Percentiles rank a stretch among this genome's conserved stretches.
phyloP scores from a whole-genome alignment of 495 filamentous ascomycete genomes.

The Aspergillus indologenus region DNA sequence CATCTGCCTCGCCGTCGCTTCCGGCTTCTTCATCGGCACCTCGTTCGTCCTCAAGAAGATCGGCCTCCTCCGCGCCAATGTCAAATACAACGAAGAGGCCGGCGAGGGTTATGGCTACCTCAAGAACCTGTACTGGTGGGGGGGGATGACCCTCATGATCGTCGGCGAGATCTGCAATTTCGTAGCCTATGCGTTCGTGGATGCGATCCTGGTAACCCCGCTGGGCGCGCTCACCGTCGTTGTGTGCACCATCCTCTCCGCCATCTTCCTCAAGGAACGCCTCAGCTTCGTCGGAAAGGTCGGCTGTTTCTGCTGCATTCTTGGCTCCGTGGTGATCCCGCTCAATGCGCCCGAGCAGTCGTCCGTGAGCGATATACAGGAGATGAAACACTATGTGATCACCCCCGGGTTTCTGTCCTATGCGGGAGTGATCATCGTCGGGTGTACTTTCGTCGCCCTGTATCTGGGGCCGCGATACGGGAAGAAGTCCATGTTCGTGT shows the following conservation, averaged over 20 bases:
- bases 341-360: constrained; percentile 88
- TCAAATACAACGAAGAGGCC: constrained; percentile 94
- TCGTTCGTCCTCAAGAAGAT: constrained; percentile 97
- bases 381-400: constrained; percentile 88
- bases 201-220: constrained; percentile 94
- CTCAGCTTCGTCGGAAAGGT: constrained; percentile 95
- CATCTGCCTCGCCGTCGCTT: constrained; percentile 79
- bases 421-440: constrained; percentile 77
- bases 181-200: constrained; percentile 93
- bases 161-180: constrained; percentile 97
- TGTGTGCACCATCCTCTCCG: constrained; percentile 86
- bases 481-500: constrained; percentile 96
- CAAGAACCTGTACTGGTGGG: constrained; percentile 95
- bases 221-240: constrained; percentile 94
- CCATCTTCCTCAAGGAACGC: constrained; percentile 94
- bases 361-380: constrained; percentile 82
- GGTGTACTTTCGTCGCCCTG: constrained; percentile 65
- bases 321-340: constrained; percentile 90
- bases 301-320: constrained; percentile 90
- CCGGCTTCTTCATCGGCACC: constrained; percentile 88
- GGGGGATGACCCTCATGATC: constrained; percentile 96
- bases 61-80: constrained; percentile 85
- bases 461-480: constrained; percentile 90
- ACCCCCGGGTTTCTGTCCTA: constrained; percentile 84
- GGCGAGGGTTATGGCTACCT: constrained; percentile 98